A percentile compares a stretch with the other conserved stretches of the same genome.
Conservation (phyloP, 805 yeast species). For the Blastobotrys chiropterorum region DNA sequence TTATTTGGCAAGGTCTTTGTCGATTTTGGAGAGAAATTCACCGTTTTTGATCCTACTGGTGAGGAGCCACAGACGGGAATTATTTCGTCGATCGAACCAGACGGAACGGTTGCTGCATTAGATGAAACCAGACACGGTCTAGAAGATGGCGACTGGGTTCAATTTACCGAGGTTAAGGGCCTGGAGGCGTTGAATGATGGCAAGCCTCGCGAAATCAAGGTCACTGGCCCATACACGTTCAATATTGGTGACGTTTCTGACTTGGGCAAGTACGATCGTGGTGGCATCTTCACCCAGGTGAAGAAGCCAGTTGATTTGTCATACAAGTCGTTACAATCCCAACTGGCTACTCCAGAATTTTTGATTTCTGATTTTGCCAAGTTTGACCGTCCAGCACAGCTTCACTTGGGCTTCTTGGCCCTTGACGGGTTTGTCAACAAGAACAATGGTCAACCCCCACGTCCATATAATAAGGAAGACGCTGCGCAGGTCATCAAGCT, state of each 20-base stretch:
- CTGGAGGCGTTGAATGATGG: slow-evolving; percentile 70
- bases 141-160: slow-evolving; percentile 86
- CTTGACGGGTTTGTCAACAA: slow-evolving; percentile 63
- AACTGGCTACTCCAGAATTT: slow-evolving; percentile 71
- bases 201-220: slow-evolving; percentile 65
- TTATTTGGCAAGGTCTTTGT: slow-evolving; percentile 83
- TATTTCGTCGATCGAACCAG: slow-evolving; percentile 77
- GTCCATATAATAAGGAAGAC: slow-evolving; percentile 69
- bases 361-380: slow-evolving; percentile 86
- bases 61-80: slow-evolving; percentile 88
- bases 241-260: slow-evolving; percentile 51
- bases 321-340: slow-evolving; percentile 60
- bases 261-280: slow-evolving; percentile 63
- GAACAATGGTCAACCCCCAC: slow-evolving; percentile 64
- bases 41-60: slow-evolving; percentile 80
- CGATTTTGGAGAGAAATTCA: slow-evolving; percentile 80
- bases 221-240: slow-evolving; percentile 92
- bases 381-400: slow-evolving; percentile 84
- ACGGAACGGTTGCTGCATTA: slow-evolving; percentile 90
- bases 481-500: slow-evolving; percentile 58
- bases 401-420: slow-evolving; percentile 90
- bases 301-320: slow-evolving; percentile 65
- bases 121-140: slow-evolving; percentile 91
- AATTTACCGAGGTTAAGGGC: slow-evolving; percentile 81
- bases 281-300: slow-evolving; percentile 90